Base-by-base conservation (phyloP, 1,139 yeast species). In the Candida smagusa region DNA sequence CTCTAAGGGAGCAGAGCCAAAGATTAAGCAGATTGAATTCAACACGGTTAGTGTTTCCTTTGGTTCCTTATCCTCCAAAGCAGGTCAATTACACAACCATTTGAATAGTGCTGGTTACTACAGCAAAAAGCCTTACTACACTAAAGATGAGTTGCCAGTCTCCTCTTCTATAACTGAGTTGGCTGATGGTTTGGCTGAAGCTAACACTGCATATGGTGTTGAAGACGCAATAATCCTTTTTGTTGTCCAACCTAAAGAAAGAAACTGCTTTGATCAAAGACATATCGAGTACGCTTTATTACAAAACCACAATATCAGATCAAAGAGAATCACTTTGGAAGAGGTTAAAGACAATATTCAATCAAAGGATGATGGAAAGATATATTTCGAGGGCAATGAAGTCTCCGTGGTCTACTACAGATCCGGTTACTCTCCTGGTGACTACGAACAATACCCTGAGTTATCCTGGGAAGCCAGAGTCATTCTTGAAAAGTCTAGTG, bases 1-100 rank as follows among this genome's bases (percentile, higher is more conserved):
- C 50, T 37, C 35, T 16, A 59, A 67, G 22, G 61, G 63, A 11
- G 30, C 43, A 9, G 59, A 61, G 22, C 52, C 58, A 22, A 61
- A 63, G 23, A 83, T 92, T 54, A 90, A 90, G 56, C 98, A 94
- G 60, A 90, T 92, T 37, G 99, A 92, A 58, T 92, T 90, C 66
- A 92, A 92, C 60, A 89, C 98, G 1, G 90, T 92, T 3, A 84
- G 96, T 52, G 96, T 92, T 2, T 89, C 97, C 1, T 92, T 92
- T 68, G 97, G 95, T 16, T 97, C 95, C 0, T 70, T 92, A 38
- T 84, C 96, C 1, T 61, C 88, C 9, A 84, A 83, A 54, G 90
- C 88, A 13, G 86, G 95, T 13, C 71, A 77, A 50, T 66, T 87
- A 42, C 98, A 92, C 59, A 63, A 72, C 27, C 86, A 72, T 50